Percentiles rank a stretch among this genome's conserved stretches.
Conservation (phyloP, 2,329 filamentous ascomycete species). For the Emmonsiellopsis sp. region DNA sequence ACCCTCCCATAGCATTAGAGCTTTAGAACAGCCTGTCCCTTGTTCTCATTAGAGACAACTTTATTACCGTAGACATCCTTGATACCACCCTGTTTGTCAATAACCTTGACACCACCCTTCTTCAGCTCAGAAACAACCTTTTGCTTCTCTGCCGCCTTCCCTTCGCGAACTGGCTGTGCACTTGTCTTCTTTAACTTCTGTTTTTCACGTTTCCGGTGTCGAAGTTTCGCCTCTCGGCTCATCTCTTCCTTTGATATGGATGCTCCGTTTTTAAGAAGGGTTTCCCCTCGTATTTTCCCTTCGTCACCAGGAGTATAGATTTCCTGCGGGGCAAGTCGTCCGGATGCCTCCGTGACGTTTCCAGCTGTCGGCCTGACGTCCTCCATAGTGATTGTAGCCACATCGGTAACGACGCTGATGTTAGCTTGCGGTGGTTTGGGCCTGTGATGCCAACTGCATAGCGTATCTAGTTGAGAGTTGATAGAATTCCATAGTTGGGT, state of each 20-base stretch:
- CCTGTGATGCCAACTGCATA: constrained; percentile 92
- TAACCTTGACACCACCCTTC: constrained; percentile 82
- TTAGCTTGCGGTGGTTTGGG: constrained; percentile 74
- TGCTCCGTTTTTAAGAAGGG: constrained; percentile 67
- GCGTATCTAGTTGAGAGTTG: constrained; percentile 69
- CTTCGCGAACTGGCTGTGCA: constrained; percentile 28
- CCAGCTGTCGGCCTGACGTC: constrained; percentile 81
- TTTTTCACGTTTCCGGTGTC: constrained; percentile 70
- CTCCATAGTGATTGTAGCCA: constrained; percentile 88
- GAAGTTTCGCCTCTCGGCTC: constrained; percentile 72
- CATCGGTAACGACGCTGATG: constrained; percentile 79
- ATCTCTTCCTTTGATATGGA: constrained; percentile 77
- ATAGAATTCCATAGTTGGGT: constrained; percentile 74
- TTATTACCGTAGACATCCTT: constrained; percentile 76
- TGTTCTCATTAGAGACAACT: constrained; percentile 35
- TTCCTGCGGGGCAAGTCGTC: constrained; percentile 86
- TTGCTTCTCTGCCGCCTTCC: constrained; percentile 40
- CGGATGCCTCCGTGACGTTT: constrained; percentile 48
- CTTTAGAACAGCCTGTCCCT: constrained; percentile 25
- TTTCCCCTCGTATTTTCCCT: constrained; percentile 54
- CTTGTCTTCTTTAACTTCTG: constrained; percentile 64
- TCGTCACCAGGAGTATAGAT: constrained; percentile 74
- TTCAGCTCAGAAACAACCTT: constrained; percentile 59
- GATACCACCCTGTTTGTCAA: constrained; percentile 80
- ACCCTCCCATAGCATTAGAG: constrained; percentile 16